Conservation (phyloP, 2,329 filamentous ascomycete species). For the Microsporum ferrugineum region DNA sequence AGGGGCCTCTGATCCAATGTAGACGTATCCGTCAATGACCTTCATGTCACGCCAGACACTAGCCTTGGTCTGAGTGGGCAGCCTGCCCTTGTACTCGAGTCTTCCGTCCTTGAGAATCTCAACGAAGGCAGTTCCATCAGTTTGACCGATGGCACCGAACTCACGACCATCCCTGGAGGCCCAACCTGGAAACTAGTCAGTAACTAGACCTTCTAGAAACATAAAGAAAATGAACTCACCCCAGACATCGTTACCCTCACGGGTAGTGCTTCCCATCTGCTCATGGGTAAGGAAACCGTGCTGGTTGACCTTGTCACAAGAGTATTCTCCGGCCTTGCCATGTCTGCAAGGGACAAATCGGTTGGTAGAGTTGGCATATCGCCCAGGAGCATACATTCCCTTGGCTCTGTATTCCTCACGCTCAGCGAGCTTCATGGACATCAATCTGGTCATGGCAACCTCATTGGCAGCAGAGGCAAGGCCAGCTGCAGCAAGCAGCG, state of each 20-base stretch:
- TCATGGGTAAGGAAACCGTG: conserved; percentile 31
- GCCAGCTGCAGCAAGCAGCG: conserved; percentile 10
- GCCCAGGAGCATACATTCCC: conserved; percentile 9
- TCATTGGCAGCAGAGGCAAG: conserved; percentile 8
- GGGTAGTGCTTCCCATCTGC: conserved; percentile 28
- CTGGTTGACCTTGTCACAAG: conserved; percentile 31
- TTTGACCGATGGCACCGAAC: conserved; percentile 40
- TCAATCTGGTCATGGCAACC: conserved; percentile 13
- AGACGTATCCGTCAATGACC: conserved; percentile 18
- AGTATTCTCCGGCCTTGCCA: conserved; percentile 27
- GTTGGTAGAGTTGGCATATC: conserved; percentile 7
- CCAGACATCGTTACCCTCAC: conserved; percentile 31
- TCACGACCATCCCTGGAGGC: conserved; percentile 40
- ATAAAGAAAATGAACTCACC: conserved; percentile 13
- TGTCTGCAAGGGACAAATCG: conserved; percentile 18
- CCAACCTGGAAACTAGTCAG: conserved; percentile 28
- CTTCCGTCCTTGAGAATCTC: conserved; percentile 38
- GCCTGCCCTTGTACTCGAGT: conserved; percentile 38
- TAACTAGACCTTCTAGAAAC: not conserved
- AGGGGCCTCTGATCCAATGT: conserved; percentile 34
- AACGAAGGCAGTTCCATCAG: conserved; percentile 42
- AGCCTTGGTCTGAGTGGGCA: conserved; percentile 32
- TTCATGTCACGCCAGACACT: conserved; percentile 31
- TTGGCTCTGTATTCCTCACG: conserved; percentile 7
- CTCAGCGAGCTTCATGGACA: conserved; percentile 14